Evolutionary conservation across 2,329 filamentous ascomycete species (phyloP).

Genomic region (Lachnellula cervina): DNA sequence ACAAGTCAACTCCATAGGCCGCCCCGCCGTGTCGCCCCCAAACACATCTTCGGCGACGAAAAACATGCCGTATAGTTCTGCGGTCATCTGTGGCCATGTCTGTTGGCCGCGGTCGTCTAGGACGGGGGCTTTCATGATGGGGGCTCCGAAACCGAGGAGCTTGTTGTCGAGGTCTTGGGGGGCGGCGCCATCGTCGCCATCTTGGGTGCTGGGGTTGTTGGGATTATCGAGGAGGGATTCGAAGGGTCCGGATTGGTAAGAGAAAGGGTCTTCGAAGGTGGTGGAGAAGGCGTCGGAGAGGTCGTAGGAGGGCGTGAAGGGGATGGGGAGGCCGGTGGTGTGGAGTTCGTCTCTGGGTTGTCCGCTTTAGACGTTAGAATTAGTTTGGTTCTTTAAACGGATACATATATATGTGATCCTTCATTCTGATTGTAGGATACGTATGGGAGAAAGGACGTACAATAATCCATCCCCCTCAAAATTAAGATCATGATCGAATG

Average conservation of each 20-base stretch:
- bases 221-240: conserved; percentile 35
- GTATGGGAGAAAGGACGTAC: conserved; percentile 18
- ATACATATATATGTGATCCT: background rate
- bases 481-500: conserved; percentile 26
- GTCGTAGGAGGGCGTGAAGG: conserved; percentile 57
- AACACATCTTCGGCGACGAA: conserved; percentile 81
- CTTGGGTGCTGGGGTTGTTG: conserved; percentile 16
- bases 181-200: conserved; percentile 9
- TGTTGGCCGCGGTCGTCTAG: conserved; percentile 59
- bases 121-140: conserved; percentile 54
- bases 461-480: conserved; percentile 27
- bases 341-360: conserved; percentile 38
- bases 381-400: background rate
- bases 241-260: conserved; percentile 43
- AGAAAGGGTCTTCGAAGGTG: conserved; percentile 63
- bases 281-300: conserved; percentile 55
- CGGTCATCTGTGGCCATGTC: conserved; percentile 61
- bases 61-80: conserved; percentile 84
- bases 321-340: conserved; percentile 35
- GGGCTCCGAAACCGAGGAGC: conserved; percentile 67
- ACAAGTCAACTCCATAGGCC: conserved; percentile 80
- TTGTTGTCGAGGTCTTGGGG: conserved; percentile 57
- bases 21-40: conserved; percentile 41
- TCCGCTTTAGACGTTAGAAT: background rate
- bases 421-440: too few relatives aligned